Base-by-base conservation (phyloP, 1,139 yeast genomes). In the Yamadazyma spencermartinsiae region DNA sequence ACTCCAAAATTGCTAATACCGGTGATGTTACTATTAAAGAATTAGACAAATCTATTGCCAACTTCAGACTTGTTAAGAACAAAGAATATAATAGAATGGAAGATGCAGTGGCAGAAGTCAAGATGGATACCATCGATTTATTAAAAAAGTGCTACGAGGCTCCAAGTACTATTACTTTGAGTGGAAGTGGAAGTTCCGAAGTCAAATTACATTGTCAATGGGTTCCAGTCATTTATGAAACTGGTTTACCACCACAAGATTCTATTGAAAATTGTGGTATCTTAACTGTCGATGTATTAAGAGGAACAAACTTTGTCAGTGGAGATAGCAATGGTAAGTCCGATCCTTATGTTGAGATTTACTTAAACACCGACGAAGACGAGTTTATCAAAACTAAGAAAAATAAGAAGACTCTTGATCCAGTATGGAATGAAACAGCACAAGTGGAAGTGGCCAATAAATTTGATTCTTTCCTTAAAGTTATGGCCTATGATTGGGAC, bases 251-350 rank as follows among this genome's bases (percentile, higher is more conserved):
- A 42, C 78, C 80, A 12, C 76, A 78, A 39, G 98, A 92, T 61
- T 72, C 86, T 35, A 76, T 82, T 46, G 76, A 83, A 38, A 86
- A 89, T 58, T 74, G 82, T 46, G 99, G 99, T 59, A 68, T 68
- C 24, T 65, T 90, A 46, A 71, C 74, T n/a, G 72, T 89, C 24
- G 78, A 75, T 27, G 74, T 86, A 11, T 50, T 81, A 35, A 72
- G 72, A 39, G 98, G 94, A 3, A 74, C 73, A n/a, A 78, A 78
- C 37, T 73, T 94, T 45, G 77, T 84, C 36, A 74, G 96, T 11
- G 94, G 92, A 18, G 99, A 92, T 61, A 71, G 87, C 19, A 83
- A 85, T 49, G 98, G 98, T 39, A 85, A 84, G 58, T 87, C 96
- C 7, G 99, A 92, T 63, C 99, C 99, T 44, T 92, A 81, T 56